Percentiles rank a stretch among this genome's conserved stretches.
phyloP scores from a whole-genome alignment of 306 rosid genomes.

The Senna tora region DNA sequence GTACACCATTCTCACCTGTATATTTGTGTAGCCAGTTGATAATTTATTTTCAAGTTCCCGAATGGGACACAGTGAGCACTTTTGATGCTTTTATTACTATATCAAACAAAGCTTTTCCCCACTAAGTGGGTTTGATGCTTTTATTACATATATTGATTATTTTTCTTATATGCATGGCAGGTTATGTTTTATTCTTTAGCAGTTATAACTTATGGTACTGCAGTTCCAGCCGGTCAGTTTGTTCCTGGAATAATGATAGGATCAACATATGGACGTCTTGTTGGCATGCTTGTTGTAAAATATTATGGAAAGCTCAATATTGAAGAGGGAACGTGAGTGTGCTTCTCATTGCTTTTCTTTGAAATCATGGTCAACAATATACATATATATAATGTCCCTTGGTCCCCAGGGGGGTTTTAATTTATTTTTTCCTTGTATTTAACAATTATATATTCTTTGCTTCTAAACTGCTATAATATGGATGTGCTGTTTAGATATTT shows the following conservation, averaged over 20 bases:
- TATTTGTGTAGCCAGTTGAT: constrained; percentile 8
- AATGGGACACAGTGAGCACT: constrained; percentile 25
- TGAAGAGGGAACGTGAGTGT: constrained; percentile 98
- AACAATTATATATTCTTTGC: not conserved
- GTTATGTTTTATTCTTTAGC: constrained; percentile 94
- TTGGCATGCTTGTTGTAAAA: constrained; percentile 90
- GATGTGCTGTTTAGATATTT: not conserved
- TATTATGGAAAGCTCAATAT: constrained; percentile 85
- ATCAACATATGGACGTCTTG: constrained; percentile 96
- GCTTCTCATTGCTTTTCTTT: constrained; percentile 30
- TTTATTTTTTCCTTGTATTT: not conserved
- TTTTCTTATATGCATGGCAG: constrained; percentile 57
- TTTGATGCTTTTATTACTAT: constrained; percentile 26
- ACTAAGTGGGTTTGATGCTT: constrained; percentile 27
- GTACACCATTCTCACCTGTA: not conserved
- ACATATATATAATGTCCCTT: too few relatives aligned
- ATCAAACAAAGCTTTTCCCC: too few relatives aligned
- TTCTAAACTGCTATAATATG: not conserved
- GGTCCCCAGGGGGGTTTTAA: not conserved
- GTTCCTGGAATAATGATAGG: constrained; percentile 99
- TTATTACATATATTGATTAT: constrained; percentile 27
- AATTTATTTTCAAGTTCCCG: constrained; percentile 29
- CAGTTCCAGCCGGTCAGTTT: constrained; percentile 97
- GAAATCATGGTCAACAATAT: too few relatives aligned
- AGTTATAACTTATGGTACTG: constrained; percentile 91